Evolutionary conservation across 73 alveolate genomes (phyloP).

Genomic region (Paramecium bursaria): DNA sequence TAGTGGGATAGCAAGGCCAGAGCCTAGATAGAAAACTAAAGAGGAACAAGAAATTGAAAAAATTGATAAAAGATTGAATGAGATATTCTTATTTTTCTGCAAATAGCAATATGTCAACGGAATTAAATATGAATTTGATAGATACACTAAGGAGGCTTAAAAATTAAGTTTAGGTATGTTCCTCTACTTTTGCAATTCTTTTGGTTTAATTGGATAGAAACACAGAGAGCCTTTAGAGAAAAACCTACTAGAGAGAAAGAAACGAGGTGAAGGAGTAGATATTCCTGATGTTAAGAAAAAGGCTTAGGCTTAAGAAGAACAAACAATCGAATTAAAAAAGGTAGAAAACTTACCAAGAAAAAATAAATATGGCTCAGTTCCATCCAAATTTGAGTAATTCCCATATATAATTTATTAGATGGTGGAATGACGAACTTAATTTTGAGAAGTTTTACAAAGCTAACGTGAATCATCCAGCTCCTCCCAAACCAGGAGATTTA

Average conservation of each 20-base stretch:
- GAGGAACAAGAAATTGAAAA: slow-evolving; percentile 49
- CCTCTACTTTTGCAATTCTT: slow-evolving; percentile 48
- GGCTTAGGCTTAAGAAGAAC: background rate
- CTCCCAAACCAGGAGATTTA: background rate
- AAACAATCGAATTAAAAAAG: background rate
- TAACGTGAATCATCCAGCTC: background rate
- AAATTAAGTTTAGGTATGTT: slow-evolving; percentile 54
- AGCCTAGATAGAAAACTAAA: slow-evolving; percentile 22
- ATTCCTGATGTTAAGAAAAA: background rate
- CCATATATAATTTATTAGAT: background rate
- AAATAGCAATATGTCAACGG: slow-evolving; percentile 54
- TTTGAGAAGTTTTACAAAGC: slow-evolving; percentile 51
- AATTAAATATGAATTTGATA: slow-evolving; percentile 42
- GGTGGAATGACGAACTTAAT: slow-evolving; percentile 63
- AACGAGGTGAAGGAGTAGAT: slow-evolving; percentile 41
- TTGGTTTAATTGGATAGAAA: slow-evolving; percentile 11
- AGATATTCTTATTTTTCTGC: slow-evolving; percentile 18
- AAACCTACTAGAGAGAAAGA: slow-evolving; percentile 26
- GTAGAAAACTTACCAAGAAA: slow-evolving; percentile 48
- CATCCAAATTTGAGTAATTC: slow-evolving; percentile 41
- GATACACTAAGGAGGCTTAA: slow-evolving; percentile 50
- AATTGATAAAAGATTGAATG: background rate
- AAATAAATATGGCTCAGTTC: slow-evolving; percentile 37
- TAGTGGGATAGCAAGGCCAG: slow-evolving; percentile 54
- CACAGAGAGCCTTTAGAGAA: slow-evolving; percentile 1